Percentiles rank a stretch among this genome's conserved stretches.
These are phyloP conservation scores for Aspergillus piperis DNA, from an alignment of 2,329 filamentous ascomycete genomes.

Conservation along the genomic window DNA sequence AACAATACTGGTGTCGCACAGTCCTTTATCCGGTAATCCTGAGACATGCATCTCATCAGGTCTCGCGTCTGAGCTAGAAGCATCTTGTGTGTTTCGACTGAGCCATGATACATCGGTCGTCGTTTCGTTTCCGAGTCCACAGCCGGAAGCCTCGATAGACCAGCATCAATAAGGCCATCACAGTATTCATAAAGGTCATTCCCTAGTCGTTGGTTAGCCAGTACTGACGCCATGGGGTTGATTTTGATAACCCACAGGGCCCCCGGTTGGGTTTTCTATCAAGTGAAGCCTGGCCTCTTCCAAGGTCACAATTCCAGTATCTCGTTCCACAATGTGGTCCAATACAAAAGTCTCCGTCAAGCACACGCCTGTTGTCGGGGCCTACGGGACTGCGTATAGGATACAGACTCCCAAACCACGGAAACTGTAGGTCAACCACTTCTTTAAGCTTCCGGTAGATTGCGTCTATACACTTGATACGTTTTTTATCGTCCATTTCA, in stretches of 20 bases:
- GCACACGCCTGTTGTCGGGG: constrained; percentile 13
- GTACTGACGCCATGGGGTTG: constrained; percentile 5
- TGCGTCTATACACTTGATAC: constrained; percentile 26
- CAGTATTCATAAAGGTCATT: constrained; percentile 34
- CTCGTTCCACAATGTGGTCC: constrained; percentile 34
- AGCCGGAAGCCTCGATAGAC: constrained; percentile 39
- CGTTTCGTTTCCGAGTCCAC: constrained; percentile 18
- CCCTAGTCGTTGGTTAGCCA: constrained; percentile 32
- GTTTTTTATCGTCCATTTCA: constrained; percentile 31
- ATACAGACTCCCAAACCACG: constrained; percentile 42
- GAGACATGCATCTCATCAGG: constrained; percentile 33
- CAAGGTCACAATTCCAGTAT: constrained; percentile 21
- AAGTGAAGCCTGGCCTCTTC: constrained; percentile 24
- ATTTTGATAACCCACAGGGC: constrained; percentile 37
- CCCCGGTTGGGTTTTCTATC: constrained; percentile 37
- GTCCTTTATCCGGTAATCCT: constrained; percentile 29
- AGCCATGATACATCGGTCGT: constrained; percentile 38
- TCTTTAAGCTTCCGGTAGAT: constrained; percentile 14
- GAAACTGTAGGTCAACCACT: constrained; percentile 29
- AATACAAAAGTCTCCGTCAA: constrained; percentile 33
- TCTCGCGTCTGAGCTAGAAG: constrained; percentile 33
- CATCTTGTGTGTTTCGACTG: constrained; percentile 34
- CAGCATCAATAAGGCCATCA: constrained; percentile 42
- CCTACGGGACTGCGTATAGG: constrained; percentile 26
- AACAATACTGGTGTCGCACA: constrained; percentile 36